phyloP scores from a whole-genome alignment of 139 green algal genomes.

The Closterium sp. region DNA sequence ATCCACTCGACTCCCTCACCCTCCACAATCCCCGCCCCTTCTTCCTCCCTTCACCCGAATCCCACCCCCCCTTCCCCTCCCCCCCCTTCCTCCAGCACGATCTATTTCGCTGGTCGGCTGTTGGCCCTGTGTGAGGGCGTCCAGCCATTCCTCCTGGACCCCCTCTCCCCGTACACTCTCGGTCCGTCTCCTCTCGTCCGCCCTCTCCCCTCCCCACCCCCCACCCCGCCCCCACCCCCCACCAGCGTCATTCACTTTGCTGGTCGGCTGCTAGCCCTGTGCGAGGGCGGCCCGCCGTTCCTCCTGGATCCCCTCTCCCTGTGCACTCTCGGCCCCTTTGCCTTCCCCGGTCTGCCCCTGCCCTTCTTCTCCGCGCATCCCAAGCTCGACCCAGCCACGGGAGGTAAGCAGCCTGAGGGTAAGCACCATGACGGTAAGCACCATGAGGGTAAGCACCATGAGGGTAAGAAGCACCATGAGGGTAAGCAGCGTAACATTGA shows the following conservation, averaged over 20 bases:
- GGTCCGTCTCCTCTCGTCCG: neutral
- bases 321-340: neutral
- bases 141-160: neutral
- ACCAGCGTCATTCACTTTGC: slow-evolving; percentile 24
- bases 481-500: too few relatives aligned
- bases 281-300: slow-evolving; percentile 43
- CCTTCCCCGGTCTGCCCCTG: neutral
- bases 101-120: neutral
- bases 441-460: too few relatives aligned
- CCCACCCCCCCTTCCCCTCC: neutral
- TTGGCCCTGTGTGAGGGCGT: slow-evolving; percentile 43
- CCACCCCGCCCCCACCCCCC: neutral
- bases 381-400: slow-evolving; percentile 41
- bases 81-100: neutral
- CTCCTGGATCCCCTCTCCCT: slow-evolving; percentile 40
- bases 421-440: too few relatives aligned
- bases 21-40: too few relatives aligned
- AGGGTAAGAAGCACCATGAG: too few relatives aligned
- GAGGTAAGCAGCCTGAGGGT: neutral
- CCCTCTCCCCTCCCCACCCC: neutral
- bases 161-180: too few relatives aligned
- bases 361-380: slow-evolving; percentile 44
- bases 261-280: slow-evolving; percentile 17
- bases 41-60: too few relatives aligned
- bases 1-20: neutral